These are phyloP conservation scores for Trichocomaceae sp. DNA, from an alignment of 2,329 filamentous ascomycete genomes.

Conservation along the genomic window DNA sequence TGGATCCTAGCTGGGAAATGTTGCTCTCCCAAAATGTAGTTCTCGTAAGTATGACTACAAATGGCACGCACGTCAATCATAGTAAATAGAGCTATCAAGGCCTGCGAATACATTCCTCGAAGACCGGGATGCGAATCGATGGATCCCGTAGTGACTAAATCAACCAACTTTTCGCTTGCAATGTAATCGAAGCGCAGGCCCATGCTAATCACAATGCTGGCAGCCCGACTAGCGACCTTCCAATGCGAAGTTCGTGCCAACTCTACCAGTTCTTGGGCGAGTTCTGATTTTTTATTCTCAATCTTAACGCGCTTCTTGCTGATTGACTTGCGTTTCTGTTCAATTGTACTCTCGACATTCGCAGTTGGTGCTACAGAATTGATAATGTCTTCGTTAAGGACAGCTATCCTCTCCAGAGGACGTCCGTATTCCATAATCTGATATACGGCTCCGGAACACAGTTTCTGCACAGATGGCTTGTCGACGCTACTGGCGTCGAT, in stretches of 20 bases:
- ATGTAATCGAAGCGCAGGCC: conserved; percentile 88
- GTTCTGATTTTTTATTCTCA: conserved; percentile 71
- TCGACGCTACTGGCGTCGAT: conserved; percentile 85
- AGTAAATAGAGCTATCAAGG: conserved; percentile 73
- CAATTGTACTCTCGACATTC: conserved; percentile 50
- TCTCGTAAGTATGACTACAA: conserved; percentile 79
- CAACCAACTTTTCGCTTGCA: conserved; percentile 72
- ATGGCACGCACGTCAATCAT: conserved; percentile 79
- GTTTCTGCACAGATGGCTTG: conserved; percentile 86
- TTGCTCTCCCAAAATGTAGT: conserved; percentile 77
- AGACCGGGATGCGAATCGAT: conserved; percentile 87
- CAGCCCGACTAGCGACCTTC: conserved; percentile 89
- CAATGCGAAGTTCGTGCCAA: conserved; percentile 77
- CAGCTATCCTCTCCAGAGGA: conserved; percentile 75
- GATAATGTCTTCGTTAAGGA: conserved; percentile 66
- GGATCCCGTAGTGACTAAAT: conserved; percentile 72
- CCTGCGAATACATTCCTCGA: conserved; percentile 71
- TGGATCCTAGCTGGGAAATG: conserved; percentile 68
- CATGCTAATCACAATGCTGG: conserved; percentile 83
- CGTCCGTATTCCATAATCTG: conserved; percentile 89
- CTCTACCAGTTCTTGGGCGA: conserved; percentile 76
- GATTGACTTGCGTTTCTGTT: conserved; percentile 66
- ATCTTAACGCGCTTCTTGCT: conserved; percentile 67
- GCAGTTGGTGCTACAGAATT: conserved; percentile 63
- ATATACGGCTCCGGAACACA: conserved; percentile 74